Conservation (phyloP, 441 rosid species). For the Pelargonium australe region DNA sequence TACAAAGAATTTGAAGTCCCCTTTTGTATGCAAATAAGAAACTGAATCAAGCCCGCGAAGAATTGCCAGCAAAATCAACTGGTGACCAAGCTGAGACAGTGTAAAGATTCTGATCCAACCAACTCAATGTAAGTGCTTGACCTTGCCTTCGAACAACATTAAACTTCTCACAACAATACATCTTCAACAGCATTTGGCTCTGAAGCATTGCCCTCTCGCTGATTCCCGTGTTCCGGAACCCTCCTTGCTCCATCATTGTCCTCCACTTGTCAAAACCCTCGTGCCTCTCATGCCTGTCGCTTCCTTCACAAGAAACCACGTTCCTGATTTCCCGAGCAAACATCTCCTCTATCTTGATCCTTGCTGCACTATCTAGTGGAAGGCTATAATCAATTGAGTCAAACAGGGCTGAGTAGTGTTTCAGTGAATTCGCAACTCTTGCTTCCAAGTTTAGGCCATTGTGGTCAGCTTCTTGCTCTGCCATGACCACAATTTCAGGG, state of each 20-base stretch:
- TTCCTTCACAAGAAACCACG: slow-evolving; percentile 87
- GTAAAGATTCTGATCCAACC: slow-evolving; percentile 79
- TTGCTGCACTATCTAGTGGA: slow-evolving; percentile 51
- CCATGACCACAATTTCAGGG: slow-evolving; percentile 52
- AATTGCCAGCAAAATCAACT: slow-evolving; percentile 50
- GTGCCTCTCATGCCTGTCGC: slow-evolving; percentile 75
- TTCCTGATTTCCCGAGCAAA: slow-evolving; percentile 75
- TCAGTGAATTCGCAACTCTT: slow-evolving; percentile 62
- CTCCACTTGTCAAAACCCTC: slow-evolving; percentile 61
- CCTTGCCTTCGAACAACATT: slow-evolving; percentile 37
- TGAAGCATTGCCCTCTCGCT: slow-evolving; percentile 74
- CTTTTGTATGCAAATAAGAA: slow-evolving; percentile 33
- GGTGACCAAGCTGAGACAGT: slow-evolving; percentile 84
- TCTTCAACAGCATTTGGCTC: slow-evolving; percentile 73
- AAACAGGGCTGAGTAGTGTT: slow-evolving; percentile 67
- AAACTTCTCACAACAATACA: slow-evolving; percentile 51
- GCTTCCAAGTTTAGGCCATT: slow-evolving; percentile 44
- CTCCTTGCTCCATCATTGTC: slow-evolving; percentile 72
- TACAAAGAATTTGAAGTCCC: slow-evolving; percentile 50
- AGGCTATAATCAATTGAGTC: slow-evolving; percentile 65
- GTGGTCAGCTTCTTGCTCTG: slow-evolving; percentile 81
- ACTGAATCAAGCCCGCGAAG: slow-evolving; percentile 22
- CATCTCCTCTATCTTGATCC: slow-evolving; percentile 79
- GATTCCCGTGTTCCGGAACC: slow-evolving; percentile 51
- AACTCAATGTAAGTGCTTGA: slow-evolving; percentile 57